Evolutionary conservation across 768 basidiomycete genomes (phyloP), one percentile per base, ranked within the genome.

Genomic region (Pulveroboletus frians): DNA sequence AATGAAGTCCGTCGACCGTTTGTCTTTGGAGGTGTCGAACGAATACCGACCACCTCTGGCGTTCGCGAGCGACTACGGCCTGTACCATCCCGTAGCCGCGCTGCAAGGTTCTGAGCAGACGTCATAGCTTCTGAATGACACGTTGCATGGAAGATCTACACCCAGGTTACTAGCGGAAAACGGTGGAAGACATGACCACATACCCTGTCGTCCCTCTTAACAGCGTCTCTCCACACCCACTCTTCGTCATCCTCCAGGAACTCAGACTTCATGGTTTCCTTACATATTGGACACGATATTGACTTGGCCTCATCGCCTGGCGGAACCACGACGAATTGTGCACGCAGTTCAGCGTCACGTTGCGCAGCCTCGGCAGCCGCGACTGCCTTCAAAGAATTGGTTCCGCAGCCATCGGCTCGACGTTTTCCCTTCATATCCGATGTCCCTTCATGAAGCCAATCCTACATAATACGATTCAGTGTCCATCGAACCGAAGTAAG

Each of bases 211-310:
- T 95, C 90, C 52, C 85, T 84, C 67, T 76, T 80, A 17, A 91
- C 75, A 0, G 94, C 92, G 62, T 99, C 95, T 64, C 79, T 81
- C 92, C 92, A 99, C 11, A 96, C 87, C 94, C 94, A 98, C 52
- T 96, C 95, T 71, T 97, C 95, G 52, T 94, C 92, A 41, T 96
- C 94, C 64, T 97, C 92, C 49, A 84, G 69, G 65, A 89, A 98
- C 72, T 96, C 95, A 56, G 84, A 81, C 74, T 91, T 89, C 67
- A 97, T 76, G 48, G 67, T 69, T 69, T 99, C 95, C 74, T 95
- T 96, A 81, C 96, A 99, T 58, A 99, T 89, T 21, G 93, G 92
- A 75, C 95, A 99, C 54, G 85, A 81, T 58, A 91, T 71, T 21
- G 79, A 72, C 61, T 84, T 85, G 47, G 90, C 88, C 64, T 92